These are phyloP conservation scores for Trametes elegans DNA, from an alignment of 768 basidiomycete species.

Conservation along the genomic window DNA sequence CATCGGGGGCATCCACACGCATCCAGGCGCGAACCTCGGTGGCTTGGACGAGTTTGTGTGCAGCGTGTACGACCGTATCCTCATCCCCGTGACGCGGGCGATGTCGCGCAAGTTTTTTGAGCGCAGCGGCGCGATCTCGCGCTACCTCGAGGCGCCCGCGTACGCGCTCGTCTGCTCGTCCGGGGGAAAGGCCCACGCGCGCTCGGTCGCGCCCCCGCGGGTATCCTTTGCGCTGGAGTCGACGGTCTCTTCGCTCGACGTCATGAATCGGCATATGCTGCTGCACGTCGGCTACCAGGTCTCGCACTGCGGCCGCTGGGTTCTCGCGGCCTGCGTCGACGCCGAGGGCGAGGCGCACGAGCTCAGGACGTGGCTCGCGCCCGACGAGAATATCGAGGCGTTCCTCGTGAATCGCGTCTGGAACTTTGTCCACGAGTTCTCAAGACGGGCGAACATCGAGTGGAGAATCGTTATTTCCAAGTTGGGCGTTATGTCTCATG, in stretches of 20 bases:
- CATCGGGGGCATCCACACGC: constrained; percentile 47
- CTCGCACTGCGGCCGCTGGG: constrained; percentile 71
- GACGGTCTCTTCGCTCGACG: constrained; percentile 44
- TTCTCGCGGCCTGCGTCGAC: constrained; percentile 72
- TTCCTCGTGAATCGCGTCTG: constrained; percentile 63
- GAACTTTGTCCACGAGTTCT: constrained; percentile 63
- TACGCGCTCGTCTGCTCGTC: constrained; percentile 43
- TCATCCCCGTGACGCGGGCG: constrained; percentile 55
- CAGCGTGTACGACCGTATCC: constrained; percentile 72
- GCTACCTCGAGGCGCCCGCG: constrained; percentile 62
- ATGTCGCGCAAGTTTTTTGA: constrained; percentile 54
- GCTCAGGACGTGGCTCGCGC: constrained; percentile 62
- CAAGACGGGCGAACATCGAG: constrained; percentile 66
- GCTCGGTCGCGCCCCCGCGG: constrained; percentile 7
- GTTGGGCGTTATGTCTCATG: constrained; percentile 54
- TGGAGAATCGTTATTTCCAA: constrained; percentile 79
- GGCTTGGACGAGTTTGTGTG: constrained; percentile 52
- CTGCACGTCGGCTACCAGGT: constrained; percentile 76
- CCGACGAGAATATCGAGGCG: constrained; percentile 39
- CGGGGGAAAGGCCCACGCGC: constrained; percentile 28
- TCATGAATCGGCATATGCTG: constrained; percentile 56
- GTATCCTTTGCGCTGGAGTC: constrained; percentile 40
- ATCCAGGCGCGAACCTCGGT: constrained; percentile 39
- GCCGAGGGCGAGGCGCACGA: constrained; percentile 77
- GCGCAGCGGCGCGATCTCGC: constrained; percentile 38